These are phyloP conservation scores for Talaromyces rugulosus DNA, from an alignment of 2,329 filamentous ascomycete species.

Conservation along the genomic window DNA sequence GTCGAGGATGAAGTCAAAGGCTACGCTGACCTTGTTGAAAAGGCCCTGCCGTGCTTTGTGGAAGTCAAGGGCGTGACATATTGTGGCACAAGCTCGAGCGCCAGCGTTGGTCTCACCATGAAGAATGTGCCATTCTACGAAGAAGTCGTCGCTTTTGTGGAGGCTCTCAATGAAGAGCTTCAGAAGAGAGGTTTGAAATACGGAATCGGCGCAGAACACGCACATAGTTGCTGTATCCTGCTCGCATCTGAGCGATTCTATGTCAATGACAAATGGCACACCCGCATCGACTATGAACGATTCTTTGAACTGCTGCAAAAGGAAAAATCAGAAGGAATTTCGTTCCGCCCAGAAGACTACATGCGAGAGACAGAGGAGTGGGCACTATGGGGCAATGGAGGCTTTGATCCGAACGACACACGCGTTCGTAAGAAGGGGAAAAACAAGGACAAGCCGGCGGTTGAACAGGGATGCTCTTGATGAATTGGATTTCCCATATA, in stretches of 20 bases:
- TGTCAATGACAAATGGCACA: slow-evolving; percentile 78
- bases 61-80: slow-evolving; percentile 97
- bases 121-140: slow-evolving; percentile 94
- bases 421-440: slow-evolving; percentile 70
- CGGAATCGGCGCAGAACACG: slow-evolving; percentile 90
- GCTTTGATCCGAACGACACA: slow-evolving; percentile 86
- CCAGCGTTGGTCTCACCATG: slow-evolving; percentile 88
- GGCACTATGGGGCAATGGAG: slow-evolving; percentile 91
- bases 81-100: slow-evolving; percentile 83
- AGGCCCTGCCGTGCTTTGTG: slow-evolving; percentile 83
- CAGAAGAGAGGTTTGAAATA: slow-evolving; percentile 69
- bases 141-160: slow-evolving; percentile 80
- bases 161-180: slow-evolving; percentile 67
- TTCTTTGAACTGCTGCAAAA: slow-evolving; percentile 84
- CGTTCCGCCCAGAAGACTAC: slow-evolving; percentile 87
- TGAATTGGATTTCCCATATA: not conserved
- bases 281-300: slow-evolving; percentile 79
- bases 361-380: slow-evolving; percentile 87
- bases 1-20: slow-evolving; percentile 88
- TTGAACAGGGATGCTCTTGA: not conserved
- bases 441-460: not conserved
- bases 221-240: slow-evolving; percentile 88
- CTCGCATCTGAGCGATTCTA: slow-evolving; percentile 78
- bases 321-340: slow-evolving; percentile 49
- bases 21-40: slow-evolving; percentile 83